Evolutionary conservation across 169 alveolate species (phyloP), one percentile per base, ranked within the genome.

Genomic region (Plasmodium chabaudi): DNA sequence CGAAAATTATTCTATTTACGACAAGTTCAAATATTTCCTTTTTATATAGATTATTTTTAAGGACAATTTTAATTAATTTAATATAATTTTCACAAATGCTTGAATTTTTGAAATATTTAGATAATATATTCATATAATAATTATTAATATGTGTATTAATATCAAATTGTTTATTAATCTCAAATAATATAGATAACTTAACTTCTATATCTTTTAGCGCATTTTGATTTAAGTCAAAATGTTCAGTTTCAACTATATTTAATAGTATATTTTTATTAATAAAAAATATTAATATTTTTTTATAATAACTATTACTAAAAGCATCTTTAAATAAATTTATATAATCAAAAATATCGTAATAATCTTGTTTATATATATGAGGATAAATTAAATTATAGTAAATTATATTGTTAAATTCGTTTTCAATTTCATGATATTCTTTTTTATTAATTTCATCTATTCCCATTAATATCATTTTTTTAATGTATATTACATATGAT

Each of bases 391-490:
- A 79, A n/a, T 59, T 79, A 17, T 34, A 61, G 60, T 67, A 79
- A 51, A 79, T 79, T 49, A 79, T 79, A 70, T 46, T 53, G 53
- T 79, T 82, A 44, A 79, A 79, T 79, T 79, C 44, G 9, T 34
- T 53, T 53, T 79, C 89, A 65, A 67, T 19, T 39, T 65, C 13
- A 10, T 57, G 63, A 65, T 67, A 67, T 55, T 67, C 65, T 7
- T 49, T 65, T 71, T n/a, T 65, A 55, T 60, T 65, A 47, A 65
- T 17, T 67, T 79, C 65, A 46, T 79, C 65, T 23, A 46, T 47
- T 34, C 89, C 89, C 84, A 79, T 79, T 34, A 79, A 25, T 42
- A 79, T 25, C 7, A 79, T 55, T 79, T 79, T 79, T 67, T 79
- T 79, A 27, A 79, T 56, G 60, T 71, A 67, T 65, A 47, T 79